A percentile compares a stretch with the other conserved stretches of the same genome.
phyloP scores from a whole-genome alignment of 202 grass and related monocot species.

The Saccharum hybrid region DNA sequence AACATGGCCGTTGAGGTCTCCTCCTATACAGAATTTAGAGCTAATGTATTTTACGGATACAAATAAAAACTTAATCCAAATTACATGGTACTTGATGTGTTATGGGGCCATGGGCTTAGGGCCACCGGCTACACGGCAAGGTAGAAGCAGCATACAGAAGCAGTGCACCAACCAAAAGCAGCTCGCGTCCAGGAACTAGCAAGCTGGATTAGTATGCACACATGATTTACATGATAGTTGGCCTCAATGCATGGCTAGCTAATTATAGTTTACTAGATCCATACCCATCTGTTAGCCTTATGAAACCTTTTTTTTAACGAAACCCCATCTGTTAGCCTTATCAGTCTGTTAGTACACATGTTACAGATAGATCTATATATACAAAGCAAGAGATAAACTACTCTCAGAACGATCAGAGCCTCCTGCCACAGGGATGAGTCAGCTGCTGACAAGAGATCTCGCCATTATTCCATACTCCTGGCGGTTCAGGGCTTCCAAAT shows the following conservation, averaged over 20 bases:
- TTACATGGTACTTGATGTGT: too few species aligned
- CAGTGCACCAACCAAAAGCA: too few species aligned
- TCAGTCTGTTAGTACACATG: constrained; percentile 3
- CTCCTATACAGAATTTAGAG: too few species aligned
- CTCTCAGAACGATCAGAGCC: neutral
- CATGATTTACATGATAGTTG: constrained; percentile 8
- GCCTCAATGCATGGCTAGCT: neutral
- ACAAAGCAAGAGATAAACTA: neutral
- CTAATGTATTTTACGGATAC: too few species aligned
- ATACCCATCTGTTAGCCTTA: neutral
- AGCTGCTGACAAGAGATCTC: neutral
- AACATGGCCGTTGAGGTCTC: too few species aligned
- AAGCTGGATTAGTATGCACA: neutral
- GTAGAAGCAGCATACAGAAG: too few species aligned
- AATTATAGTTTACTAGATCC: constrained; percentile 6
- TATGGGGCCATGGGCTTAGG: too few species aligned
- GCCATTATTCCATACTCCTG: neutral
- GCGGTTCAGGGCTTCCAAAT: neutral
- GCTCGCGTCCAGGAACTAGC: too few species aligned
- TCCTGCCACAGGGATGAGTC: neutral
- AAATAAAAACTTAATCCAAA: too few species aligned
- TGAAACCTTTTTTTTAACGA: too few species aligned
- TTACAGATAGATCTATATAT: neutral
- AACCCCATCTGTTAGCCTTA: neutral
- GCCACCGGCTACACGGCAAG: too few species aligned